Evolutionary conservation across 805 yeast species (phyloP), one percentile per base, ranked within the genome.

Genomic region (Teunomyces tritomae): DNA sequence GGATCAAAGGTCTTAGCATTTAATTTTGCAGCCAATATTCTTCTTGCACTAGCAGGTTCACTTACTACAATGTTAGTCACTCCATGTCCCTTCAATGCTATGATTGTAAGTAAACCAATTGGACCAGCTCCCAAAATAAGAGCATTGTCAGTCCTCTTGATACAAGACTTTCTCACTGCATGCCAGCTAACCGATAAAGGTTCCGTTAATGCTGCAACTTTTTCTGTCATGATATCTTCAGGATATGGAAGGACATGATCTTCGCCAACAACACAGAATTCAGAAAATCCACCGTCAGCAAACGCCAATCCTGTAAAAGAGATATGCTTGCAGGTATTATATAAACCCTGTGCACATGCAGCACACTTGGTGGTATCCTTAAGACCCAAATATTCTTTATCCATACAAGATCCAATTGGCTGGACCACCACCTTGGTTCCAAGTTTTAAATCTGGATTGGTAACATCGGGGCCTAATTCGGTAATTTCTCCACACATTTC

Each of bases 121-220:
- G 46, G 41, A 10, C 46, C 46, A 16, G 34, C 40, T 9, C 46
- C 46, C 30, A 43, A 17, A 29, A 43, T 28, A 11, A 43, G 33
- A 14, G 46, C 46, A 6, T 28, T 10, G 5, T 43, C 41, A 7
- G 29, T 26, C 41, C 13, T n/a, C 16, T 28, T 5, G 28, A 43
- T 9, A 9, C 8, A 6, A 5, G 46, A 34, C 8, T 26, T 26
- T 6, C 34, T 14, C 8, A 43, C 41, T n/a, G 33, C 46, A 10
- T 43, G 46, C 46, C 46, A 43, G n/a, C 33, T 17, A 4, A 43
- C 46, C 8, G 46, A 40, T 16, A 43, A 35, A n/a, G 46, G 46
- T 16, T 43, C 41, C 27, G 41, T 35, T 16, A 43, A 28, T n/a
- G 46, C 46, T 4, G 46, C 46, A 13, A 43, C 30, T 4, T 34